Evolutionary conservation across 345 rosid genomes (phyloP).

Genomic region (Rhodomyrtus tomentosa): DNA sequence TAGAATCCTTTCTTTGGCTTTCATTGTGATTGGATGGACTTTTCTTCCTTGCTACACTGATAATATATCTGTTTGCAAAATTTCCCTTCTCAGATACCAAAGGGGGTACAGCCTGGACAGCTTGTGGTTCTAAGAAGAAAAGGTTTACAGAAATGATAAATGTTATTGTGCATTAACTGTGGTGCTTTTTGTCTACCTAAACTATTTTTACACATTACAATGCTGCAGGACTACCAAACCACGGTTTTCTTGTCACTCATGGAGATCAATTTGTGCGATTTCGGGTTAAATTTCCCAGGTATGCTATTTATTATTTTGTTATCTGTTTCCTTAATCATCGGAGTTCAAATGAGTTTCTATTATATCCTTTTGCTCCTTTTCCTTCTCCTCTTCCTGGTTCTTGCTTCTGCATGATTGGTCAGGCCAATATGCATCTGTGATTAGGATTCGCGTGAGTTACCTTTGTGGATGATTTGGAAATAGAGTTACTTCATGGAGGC

Average conservation of each 20-base stretch:
- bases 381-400: neutral
- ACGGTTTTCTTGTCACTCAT: slow-evolving; percentile 52
- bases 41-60: neutral
- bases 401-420: neutral
- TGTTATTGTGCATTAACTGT: neutral
- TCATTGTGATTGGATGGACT: neutral
- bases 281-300: slow-evolving; percentile 70
- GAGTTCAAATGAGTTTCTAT: neutral
- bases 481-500: neutral
- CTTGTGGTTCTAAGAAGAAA: slow-evolving; percentile 56
- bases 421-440: neutral
- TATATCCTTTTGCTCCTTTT: neutral
- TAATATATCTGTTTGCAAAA: slow-evolving; percentile 3
- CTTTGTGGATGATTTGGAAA: neutral
- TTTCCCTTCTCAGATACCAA: slow-evolving; percentile 59
- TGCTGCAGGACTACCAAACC: slow-evolving; percentile 63
- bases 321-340: neutral
- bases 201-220: slow-evolving; percentile 4
- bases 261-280: slow-evolving; percentile 95
- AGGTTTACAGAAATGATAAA: slow-evolving; percentile 29
- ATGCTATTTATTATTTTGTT: slow-evolving; percentile 11
- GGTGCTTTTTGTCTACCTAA: neutral
- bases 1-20: neutral
- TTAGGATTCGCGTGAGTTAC: neutral
- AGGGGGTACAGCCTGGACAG: slow-evolving; percentile 83